Conservation (phyloP, 2,329 filamentous ascomycete genomes). For the Fusarium oligoseptatum region DNA sequence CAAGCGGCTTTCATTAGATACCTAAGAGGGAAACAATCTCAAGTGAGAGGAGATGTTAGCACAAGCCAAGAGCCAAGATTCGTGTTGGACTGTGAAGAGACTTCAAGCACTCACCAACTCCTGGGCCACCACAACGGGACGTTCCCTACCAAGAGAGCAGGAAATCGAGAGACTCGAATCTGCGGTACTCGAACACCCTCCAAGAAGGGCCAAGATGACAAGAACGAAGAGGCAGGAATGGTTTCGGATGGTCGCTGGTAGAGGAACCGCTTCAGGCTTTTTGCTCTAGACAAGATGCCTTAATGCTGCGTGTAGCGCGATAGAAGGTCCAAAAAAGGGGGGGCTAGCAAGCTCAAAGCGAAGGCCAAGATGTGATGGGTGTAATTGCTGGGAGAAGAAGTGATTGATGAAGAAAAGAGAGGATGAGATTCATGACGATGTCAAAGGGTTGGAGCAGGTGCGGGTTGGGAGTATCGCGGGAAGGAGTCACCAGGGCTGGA, state of each 20-base stretch:
- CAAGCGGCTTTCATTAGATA: background rate
- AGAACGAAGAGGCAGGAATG: background rate
- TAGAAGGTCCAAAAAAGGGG: conserved; percentile 45
- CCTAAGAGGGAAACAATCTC: background rate
- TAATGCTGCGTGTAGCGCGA: conserved; percentile 47
- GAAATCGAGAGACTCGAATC: background rate
- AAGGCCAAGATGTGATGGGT: conserved; percentile 34
- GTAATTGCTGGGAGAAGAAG: conserved; percentile 9
- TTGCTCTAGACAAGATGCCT: conserved; percentile 39
- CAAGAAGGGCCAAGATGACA: background rate
- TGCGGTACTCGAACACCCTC: background rate
- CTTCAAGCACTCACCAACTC: background rate
- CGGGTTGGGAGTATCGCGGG: background rate
- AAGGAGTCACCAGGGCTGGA: background rate
- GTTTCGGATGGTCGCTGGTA: conserved; percentile 28
- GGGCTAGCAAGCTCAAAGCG: conserved; percentile 24
- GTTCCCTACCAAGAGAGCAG: background rate
- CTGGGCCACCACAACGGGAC: background rate
- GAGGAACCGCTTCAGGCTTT: conserved; percentile 28
- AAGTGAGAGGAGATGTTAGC: background rate
- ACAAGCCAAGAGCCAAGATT: background rate
- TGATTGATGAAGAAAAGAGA: background rate
- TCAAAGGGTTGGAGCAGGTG: background rate
- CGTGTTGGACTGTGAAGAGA: background rate
- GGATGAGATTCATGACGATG: background rate